These are phyloP conservation scores for Polytolypa hystricis DNA, from an alignment of 2,329 filamentous ascomycete genomes.

Conservation along the genomic window DNA sequence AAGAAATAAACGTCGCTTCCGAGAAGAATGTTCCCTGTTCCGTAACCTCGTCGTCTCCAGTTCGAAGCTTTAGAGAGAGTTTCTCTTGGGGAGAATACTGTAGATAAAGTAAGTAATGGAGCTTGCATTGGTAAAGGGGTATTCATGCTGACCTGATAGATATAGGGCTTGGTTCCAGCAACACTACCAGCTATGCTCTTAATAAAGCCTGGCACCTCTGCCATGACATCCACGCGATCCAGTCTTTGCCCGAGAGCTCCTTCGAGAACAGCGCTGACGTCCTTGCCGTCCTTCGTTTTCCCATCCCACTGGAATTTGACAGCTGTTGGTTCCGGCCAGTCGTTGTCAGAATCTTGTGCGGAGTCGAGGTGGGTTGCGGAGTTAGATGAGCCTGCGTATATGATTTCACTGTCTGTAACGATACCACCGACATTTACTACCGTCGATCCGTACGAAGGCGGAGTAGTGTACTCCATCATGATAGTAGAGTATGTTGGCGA, in stretches of 20 bases:
- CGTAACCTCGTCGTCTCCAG: constrained; percentile 64
- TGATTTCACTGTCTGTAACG: constrained; percentile 66
- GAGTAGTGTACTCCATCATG: constrained; percentile 94
- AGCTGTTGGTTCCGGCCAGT: constrained; percentile 77
- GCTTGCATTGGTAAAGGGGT: neutral
- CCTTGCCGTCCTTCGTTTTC: constrained; percentile 63
- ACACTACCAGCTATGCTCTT: constrained; percentile 85
- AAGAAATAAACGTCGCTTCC: constrained; percentile 94
- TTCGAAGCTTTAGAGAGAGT: constrained; percentile 69
- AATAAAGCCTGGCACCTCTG: constrained; percentile 87
- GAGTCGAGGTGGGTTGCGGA: constrained; percentile 57
- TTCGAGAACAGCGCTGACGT: constrained; percentile 58
- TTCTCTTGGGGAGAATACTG: constrained; percentile 60
- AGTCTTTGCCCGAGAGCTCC: constrained; percentile 56
- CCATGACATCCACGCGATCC: constrained; percentile 91
- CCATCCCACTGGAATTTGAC: constrained; percentile 70
- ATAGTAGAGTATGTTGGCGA: constrained; percentile 74
- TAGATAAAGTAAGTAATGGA: constrained; percentile 14
- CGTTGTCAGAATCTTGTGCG: constrained; percentile 63
- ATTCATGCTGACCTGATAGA: constrained; percentile 79
- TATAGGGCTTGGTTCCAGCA: constrained; percentile 89
- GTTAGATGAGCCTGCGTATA: constrained; percentile 58
- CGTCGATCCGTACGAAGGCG: constrained; percentile 81
- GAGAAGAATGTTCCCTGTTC: constrained; percentile 73
- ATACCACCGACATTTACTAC: constrained; percentile 74